These are phyloP conservation scores for Murraya paniculata DNA, from an alignment of 345 rosid species.

Conservation along the genomic window DNA sequence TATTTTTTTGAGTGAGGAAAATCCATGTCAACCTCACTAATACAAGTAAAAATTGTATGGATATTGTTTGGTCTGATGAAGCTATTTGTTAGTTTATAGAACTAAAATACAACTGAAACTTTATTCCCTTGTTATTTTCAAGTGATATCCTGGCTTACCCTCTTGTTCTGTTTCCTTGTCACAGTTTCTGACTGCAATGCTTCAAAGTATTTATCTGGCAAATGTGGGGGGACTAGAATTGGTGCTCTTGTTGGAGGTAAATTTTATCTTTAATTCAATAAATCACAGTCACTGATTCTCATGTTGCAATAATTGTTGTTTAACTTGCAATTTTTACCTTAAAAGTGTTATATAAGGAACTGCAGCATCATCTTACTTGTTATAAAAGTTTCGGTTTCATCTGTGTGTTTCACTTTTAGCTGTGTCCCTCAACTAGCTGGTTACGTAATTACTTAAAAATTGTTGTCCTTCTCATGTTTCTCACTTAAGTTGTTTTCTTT, in stretches of 20 bases:
- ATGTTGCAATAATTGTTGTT: neutral
- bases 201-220: slow-evolving; percentile 34
- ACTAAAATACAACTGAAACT: neutral
- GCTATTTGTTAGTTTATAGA: neutral
- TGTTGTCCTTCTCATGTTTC: neutral
- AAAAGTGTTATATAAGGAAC: neutral
- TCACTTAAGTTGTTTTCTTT: neutral
- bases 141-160: slow-evolving; percentile 18
- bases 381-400: neutral
- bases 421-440: neutral
- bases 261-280: neutral
- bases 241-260: slow-evolving; percentile 75
- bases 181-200: slow-evolving; percentile 39
- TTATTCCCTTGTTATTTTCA: neutral
- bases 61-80: neutral
- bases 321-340: neutral
- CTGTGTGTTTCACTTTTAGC: neutral
- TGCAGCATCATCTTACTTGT: neutral
- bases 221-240: slow-evolving; percentile 43
- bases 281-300: neutral
- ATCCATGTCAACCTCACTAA: neutral
- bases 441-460: neutral
- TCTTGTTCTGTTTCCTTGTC: slow-evolving; percentile 2
- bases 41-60: neutral
- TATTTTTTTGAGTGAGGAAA: neutral